Conservation (phyloP, 2,329 filamentous ascomycete species). For the Trichoderma harzianum region DNA sequence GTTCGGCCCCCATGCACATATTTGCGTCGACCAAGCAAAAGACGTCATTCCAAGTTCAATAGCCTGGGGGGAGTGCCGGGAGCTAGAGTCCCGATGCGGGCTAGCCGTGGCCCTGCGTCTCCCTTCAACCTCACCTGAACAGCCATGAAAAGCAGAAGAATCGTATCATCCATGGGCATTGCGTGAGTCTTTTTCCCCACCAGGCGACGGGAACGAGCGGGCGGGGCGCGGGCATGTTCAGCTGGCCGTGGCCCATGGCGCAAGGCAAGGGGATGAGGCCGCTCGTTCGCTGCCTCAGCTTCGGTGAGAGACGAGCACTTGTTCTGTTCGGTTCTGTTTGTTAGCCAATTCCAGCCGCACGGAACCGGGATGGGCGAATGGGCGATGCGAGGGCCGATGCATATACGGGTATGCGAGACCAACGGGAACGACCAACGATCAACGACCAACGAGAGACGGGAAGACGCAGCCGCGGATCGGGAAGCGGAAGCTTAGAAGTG, state of each 20-base stretch:
- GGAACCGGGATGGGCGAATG: not conserved
- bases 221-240: not conserved
- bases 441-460: not conserved
- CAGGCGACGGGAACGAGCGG: not conserved
- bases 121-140: slow-evolving; percentile 2
- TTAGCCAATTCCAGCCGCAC: not conserved
- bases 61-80: not conserved
- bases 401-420: not conserved
- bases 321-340: not conserved
- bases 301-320: not conserved
- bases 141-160: not conserved
- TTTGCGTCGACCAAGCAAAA: not conserved
- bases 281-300: not conserved
- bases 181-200: not conserved
- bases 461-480: not conserved
- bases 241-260: not conserved
- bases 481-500: not conserved
- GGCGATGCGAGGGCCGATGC: not conserved
- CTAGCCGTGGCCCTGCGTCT: not conserved
- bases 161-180: not conserved
- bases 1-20: not conserved
- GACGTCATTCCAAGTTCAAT: not conserved
- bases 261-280: not conserved
- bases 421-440: not conserved
- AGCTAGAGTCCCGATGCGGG: not conserved